Base-by-base conservation (phyloP, 352 stramenopile genomes). In the Phytophthora pluvialis region DNA sequence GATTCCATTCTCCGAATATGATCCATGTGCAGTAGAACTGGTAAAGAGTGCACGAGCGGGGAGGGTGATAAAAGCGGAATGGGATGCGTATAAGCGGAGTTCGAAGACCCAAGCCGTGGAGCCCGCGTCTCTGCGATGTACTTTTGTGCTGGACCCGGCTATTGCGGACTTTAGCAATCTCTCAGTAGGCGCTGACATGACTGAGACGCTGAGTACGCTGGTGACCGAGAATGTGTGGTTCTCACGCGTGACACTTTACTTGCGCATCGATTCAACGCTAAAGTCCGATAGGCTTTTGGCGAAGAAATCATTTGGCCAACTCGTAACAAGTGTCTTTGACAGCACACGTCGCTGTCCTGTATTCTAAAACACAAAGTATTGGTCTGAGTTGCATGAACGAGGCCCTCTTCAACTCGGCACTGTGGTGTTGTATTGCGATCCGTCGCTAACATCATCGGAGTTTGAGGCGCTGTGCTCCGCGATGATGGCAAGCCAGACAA, bases 131-230 rank as follows among this genome's bases (percentile, higher is more conserved):
- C 11, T 60, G 28, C 47, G 11, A n/a, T 52, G 29, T 29, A 48
- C 31, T 21, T 66, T 60, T n/a, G 58, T 66, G 38, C 29, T 66
- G 8, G 47, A 60, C 25, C 47, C 58, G 18, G 60, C 47, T 39
- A 28, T 66, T 26, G 58, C 29, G 3, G 47, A 66, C 21, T 45
- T 59, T n/a, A 25, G 5, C 31, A 38, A 53, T 12, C 4, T 52
- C 25, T 9, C 13, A 8, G 8, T 58, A 25, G 1, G 11, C 5
- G 3, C 16, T 16, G 38, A 44, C 0, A 28, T 58, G n/a, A n/a
- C 28, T 9, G 8, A 38, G 9, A 33, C 26, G 4, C 1, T 58
- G 8, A 44, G 18, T 8, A 45, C 16, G 7, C 25, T 64, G 26
- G 2, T 57, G 13, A 10, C 3, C 3, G 39, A 59, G 0, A 53